phyloP scores from a whole-genome alignment of 805 yeast genomes.

The Blastobotrys chiropterorum region DNA sequence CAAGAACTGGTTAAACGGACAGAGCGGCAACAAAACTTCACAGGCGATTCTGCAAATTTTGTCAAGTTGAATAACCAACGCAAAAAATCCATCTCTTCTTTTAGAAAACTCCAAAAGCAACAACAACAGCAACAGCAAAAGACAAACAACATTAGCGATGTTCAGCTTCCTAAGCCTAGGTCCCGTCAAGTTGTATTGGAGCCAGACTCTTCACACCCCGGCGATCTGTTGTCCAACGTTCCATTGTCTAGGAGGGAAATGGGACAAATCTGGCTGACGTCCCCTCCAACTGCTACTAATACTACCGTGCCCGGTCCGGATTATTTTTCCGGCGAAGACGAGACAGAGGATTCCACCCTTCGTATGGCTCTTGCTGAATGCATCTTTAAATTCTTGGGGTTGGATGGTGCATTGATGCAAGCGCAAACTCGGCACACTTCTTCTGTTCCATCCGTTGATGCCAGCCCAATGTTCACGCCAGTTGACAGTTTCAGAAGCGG shows the following conservation, averaged over 20 bases:
- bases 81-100: background rate
- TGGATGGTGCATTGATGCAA: conserved; percentile 34
- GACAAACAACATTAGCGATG: conserved; percentile 7
- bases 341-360: conserved; percentile 61
- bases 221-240: conserved; percentile 76
- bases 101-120: too few species aligned
- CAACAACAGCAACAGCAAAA: conserved; percentile 6
- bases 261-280: conserved; percentile 8
- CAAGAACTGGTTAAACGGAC: conserved; percentile 16
- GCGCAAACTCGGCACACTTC: conserved; percentile 4
- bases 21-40: background rate
- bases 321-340: conserved; percentile 56
- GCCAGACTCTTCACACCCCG: conserved; percentile 58
- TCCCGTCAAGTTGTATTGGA: conserved; percentile 23
- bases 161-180: background rate
- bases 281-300: background rate
- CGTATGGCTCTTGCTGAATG: conserved; percentile 64
- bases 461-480: conserved; percentile 17
- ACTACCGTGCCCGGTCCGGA: conserved; percentile 14
- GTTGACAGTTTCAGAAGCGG: conserved; percentile 6
- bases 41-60: too few species aligned
- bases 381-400: conserved; percentile 62
- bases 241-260: conserved; percentile 37
- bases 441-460: conserved; percentile 14
- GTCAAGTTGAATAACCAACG: background rate